phyloP scores from a whole-genome alignment of 257 asterid genomes.

The Scutellaria barbata region DNA sequence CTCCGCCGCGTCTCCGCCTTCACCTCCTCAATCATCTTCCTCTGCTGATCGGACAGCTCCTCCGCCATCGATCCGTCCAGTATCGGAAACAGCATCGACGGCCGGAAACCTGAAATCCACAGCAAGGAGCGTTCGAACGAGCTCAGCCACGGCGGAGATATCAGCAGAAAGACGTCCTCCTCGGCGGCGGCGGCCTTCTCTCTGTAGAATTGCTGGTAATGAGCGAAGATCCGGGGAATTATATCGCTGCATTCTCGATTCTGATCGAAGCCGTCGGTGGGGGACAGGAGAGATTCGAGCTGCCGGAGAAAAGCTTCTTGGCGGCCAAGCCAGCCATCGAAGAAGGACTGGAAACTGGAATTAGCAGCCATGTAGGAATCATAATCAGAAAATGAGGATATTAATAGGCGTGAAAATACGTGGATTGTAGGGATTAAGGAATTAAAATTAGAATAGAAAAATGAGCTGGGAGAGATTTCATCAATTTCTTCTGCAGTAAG shows the following conservation, averaged over 20 bases:
- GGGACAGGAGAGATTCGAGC: constrained; percentile 30
- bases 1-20: constrained; percentile 39
- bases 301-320: constrained; percentile 40
- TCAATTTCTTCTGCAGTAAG: constrained; percentile 9
- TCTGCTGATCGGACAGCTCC: constrained; percentile 43
- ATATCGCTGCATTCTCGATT: constrained; percentile 35
- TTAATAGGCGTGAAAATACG: background rate
- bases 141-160: constrained; percentile 61
- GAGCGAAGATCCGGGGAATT: constrained; percentile 43
- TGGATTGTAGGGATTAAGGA: constrained; percentile 20
- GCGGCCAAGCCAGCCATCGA: constrained; percentile 44
- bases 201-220: constrained; percentile 50
- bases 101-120: constrained; percentile 63
- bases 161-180: constrained; percentile 41
- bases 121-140: constrained; percentile 52
- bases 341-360: constrained; percentile 34
- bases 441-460: background rate
- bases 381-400: background rate
- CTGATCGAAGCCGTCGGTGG: constrained; percentile 39
- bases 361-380: constrained; percentile 9
- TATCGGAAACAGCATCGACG: constrained; percentile 45
- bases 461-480: background rate
- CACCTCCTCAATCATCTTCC: constrained; percentile 32
- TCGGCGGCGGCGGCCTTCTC: constrained; percentile 53
- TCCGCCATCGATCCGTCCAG: constrained; percentile 28